Evolutionary conservation across 2,329 filamentous ascomycete species (phyloP), one percentile per base, ranked within the genome.

Genomic region (Fusarium xyrophilum): DNA sequence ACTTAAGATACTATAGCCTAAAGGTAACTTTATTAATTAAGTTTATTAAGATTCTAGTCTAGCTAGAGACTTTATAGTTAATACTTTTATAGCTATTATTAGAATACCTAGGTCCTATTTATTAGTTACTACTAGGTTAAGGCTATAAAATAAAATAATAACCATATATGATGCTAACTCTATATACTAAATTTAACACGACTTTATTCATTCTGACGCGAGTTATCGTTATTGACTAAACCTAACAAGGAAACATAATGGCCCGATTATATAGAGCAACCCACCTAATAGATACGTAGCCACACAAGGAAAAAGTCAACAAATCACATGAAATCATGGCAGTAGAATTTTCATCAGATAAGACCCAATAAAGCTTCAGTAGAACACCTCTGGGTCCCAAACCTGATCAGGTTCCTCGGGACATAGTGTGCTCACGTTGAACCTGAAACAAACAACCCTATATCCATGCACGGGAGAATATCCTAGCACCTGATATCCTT

Each of bases 361-460:
- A 35, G 11, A 46, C 4, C 14, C 4, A 59, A 14, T 4, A 21
- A 28, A 42, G 27, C 21, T 32, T 25, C 12, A 46, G 21, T 32
- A 30, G 23, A n/a, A 21, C 6, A 43, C 21, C 17, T 58, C 28
- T 30, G 13, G 35, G n/a, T 50, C 61, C 21, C 17, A 30, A 44
- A 43, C 21, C 33, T 46, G 36, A 53, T 32, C 21, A 13, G 36
- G 51, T 53, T 53, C 36, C 36, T 53, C 21, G 36, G 36, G 7
- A 33, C 32, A 33, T 30, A 63, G 59, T 30, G 50, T 70, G 52
- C 59, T 70, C 42, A 50, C 65, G 68, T 63, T 58, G 48, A 55
- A 73, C 70, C 70, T 73, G 70, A 73, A 73, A 73, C 70, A 61
- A 56, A 43, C 54, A 43, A 56, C 56, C 30, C 30, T 25, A 36